Evolutionary conservation across 495 filamentous ascomycete species (phyloP).

Genomic region (Aspergillus sclerotiicarbonarius): DNA sequence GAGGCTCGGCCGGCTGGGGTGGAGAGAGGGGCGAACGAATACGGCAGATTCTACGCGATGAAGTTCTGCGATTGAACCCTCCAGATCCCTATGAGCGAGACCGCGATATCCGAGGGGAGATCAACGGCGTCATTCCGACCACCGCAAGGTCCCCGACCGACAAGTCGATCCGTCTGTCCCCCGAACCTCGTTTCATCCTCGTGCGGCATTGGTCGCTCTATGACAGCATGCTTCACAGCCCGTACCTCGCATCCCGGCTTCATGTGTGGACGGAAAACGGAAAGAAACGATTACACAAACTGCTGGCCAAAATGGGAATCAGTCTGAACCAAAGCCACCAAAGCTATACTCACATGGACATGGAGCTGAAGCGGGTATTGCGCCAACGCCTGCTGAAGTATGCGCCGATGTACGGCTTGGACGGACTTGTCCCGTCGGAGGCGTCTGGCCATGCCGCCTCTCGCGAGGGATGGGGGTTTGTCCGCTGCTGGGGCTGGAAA

Average conservation of each 20-base stretch:
- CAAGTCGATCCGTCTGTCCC: constrained; percentile 86
- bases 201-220: constrained; percentile 97
- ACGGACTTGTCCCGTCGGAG: constrained; percentile 79
- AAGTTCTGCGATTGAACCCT: constrained; percentile 92
- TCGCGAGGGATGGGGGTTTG: constrained; percentile 93
- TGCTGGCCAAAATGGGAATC: constrained; percentile 97
- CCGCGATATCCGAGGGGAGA: constrained; percentile 54
- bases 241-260: constrained; percentile 87
- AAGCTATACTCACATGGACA: constrained; percentile 97
- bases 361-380: constrained; percentile 87
- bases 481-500: constrained; percentile 96
- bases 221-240: constrained; percentile 97
- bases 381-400: constrained; percentile 85
- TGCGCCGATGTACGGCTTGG: constrained; percentile 84
- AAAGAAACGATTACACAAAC: constrained; percentile 86
- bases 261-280: constrained; percentile 94
- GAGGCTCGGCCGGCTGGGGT: constrained; percentile 72
- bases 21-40: constrained; percentile 80
- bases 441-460: constrained; percentile 46
- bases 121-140: constrained; percentile 77
- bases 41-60: constrained; percentile 81
- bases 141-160: constrained; percentile 86
- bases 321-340: constrained; percentile 90
- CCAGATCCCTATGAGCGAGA: constrained; percentile 61
- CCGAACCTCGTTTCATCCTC: constrained; percentile 90